phyloP scores from a whole-genome alignment of 1,139 yeast genomes.

The Yamadazyma diospyri region DNA sequence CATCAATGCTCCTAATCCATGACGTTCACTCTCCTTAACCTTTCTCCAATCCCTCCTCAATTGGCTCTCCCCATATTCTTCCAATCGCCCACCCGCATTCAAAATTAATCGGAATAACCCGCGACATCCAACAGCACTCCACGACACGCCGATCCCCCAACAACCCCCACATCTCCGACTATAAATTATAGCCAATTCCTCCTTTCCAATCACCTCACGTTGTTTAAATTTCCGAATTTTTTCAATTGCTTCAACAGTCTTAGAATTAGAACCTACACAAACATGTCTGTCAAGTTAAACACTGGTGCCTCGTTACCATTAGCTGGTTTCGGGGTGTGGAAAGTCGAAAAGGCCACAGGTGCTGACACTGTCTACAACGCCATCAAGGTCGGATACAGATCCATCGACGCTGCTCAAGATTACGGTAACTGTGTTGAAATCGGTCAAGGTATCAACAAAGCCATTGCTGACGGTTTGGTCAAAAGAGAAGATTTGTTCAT shows the following conservation, averaged over 20 bases:
- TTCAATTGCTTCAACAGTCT: not conserved
- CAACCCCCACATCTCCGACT: slow-evolving; percentile 1
- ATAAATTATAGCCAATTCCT: slow-evolving; percentile 1
- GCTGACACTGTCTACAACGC: slow-evolving; percentile 64
- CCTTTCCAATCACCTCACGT: slow-evolving; percentile 4
- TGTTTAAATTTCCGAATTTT: too few species aligned
- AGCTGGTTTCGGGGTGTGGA: slow-evolving; percentile 71
- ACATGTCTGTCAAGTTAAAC: slow-evolving; percentile 44
- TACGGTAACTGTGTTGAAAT: slow-evolving; percentile 76
- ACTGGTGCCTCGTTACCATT: slow-evolving; percentile 61
- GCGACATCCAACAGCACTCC: not conserved
- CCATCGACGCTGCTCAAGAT: slow-evolving; percentile 75
- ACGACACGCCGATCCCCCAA: not conserved
- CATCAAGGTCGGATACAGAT: slow-evolving; percentile 67
- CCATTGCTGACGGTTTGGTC: slow-evolving; percentile 65
- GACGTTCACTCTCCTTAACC: too few species aligned
- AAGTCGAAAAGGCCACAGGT: slow-evolving; percentile 52
- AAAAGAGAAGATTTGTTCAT: slow-evolving; percentile 69
- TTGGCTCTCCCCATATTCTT: not conserved
- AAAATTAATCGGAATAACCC: slow-evolving; percentile 2
- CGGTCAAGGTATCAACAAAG: slow-evolving; percentile 64
- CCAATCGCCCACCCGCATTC: not conserved
- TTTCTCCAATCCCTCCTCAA: too few species aligned
- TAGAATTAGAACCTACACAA: not conserved
- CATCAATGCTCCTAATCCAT: too few species aligned